Percentiles rank a stretch among this genome's conserved stretches.
These are phyloP conservation scores for Zygotorulaspora chibaensis DNA, from an alignment of 805 yeast genomes.

Conservation along the genomic window DNA sequence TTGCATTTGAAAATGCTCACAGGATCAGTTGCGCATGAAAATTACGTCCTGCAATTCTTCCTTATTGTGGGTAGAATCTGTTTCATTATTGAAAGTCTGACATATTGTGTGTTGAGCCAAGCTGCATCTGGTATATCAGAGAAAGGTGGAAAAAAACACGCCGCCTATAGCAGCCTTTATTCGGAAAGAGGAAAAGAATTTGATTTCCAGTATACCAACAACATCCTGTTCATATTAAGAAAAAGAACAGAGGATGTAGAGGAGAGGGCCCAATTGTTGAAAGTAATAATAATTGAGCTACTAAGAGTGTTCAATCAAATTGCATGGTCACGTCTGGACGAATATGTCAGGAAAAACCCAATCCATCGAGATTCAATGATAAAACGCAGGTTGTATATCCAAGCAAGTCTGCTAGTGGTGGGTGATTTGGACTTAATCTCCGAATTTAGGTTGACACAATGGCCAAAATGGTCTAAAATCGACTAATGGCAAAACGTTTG, in stretches of 20 bases:
- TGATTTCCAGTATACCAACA: slow-evolving; percentile 11
- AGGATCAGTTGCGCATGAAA: background rate
- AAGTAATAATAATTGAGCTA: slow-evolving; percentile 7
- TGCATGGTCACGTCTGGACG: slow-evolving; percentile 6
- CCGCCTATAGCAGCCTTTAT: slow-evolving; percentile 11
- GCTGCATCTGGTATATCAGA: background rate
- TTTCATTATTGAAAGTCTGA: slow-evolving; percentile 9
- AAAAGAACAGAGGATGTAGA: background rate
- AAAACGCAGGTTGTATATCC: slow-evolving; percentile 15
- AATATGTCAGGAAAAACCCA: slow-evolving; percentile 4
- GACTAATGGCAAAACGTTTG: background rate
- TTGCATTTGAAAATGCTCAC: slow-evolving; percentile 4
- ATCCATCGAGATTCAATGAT: slow-evolving; percentile 3
- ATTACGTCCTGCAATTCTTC: slow-evolving; percentile 4
- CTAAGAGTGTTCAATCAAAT: slow-evolving; percentile 6
- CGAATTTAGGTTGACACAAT: slow-evolving; percentile 15
- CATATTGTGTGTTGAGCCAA: slow-evolving; percentile 9
- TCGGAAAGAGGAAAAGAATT: slow-evolving; percentile 5
- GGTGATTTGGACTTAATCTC: slow-evolving; percentile 19
- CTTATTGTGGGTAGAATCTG: slow-evolving; percentile 7
- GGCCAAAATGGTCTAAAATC: slow-evolving; percentile 16
- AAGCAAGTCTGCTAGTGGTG: slow-evolving; percentile 17
- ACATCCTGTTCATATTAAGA: slow-evolving; percentile 4
- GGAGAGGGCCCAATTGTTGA: slow-evolving; percentile 2
- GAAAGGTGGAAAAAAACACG: background rate